Base-by-base conservation (phyloP, 2,329 filamentous ascomycete genomes). In the Didymella sp. region DNA sequence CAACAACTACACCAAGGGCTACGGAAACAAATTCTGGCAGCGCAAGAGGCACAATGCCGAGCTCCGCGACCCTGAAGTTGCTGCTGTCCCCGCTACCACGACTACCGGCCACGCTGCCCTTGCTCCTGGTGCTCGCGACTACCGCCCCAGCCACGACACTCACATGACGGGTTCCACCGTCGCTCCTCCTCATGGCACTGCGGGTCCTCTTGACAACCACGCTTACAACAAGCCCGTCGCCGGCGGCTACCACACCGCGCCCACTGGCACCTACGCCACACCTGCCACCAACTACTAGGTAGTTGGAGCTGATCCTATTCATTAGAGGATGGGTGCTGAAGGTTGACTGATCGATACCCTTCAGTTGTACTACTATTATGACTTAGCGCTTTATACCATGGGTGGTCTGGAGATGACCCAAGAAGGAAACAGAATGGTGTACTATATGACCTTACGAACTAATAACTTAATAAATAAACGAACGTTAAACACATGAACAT, bases 1-100 rank as follows among this genome's bases (percentile, higher is more conserved):
- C 61, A 89, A 89, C 79, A 81, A 85, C 76, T 92, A 92, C 79
- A 90, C 88, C 27, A 80, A 80, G 37, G 87, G 86, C 49, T 82
- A 78, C 27, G 82, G 81, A 64, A 78, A 77, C 61, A 79, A 77
- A 61, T 81, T 81, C 75, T 82, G 72, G 58, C 75, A 77, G 51
- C 72, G 77, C 55, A 71, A 73, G 51, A 68, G 72, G 47, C 72
- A 74, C 51, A 77, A 76, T 62, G 69, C 68, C 33, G 72, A 69
- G 61, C 64, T 72, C 37, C 67, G 61, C 21, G 74, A 84, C 51
- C 74, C 79, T 22, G 82, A 84, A 64, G 72, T 69, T 31, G 65
- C 61, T 53, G 51, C 60, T 27, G 24, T 56, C 17, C 47, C 47
- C 3, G 59, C 40, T 11, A 51, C 27, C 58, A 60, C 45, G 3